Base-by-base conservation (phyloP, 345 rosid species). In the Brassica cretica region DNA sequence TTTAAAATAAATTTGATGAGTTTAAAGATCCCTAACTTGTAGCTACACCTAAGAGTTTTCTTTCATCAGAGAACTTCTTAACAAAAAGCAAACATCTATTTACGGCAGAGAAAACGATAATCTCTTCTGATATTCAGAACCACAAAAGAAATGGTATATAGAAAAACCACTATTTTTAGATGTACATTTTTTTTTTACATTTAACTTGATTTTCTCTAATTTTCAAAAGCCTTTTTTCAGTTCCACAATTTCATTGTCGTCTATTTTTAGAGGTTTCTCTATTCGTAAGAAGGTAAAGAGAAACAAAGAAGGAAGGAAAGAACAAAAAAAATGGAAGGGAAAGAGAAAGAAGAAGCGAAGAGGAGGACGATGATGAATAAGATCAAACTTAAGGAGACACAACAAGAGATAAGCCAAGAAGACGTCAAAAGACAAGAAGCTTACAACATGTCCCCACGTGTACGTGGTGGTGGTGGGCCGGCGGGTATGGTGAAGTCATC, bases 381-480 rank as follows among this genome's bases (percentile, higher is more conserved):
- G 64, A 75, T 65, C 33, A 80, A 71, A 66, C 64, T 66, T 1
- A 80, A 75, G 76, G 73, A 46, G 65, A 46, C 75, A 65, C 66
- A 65, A 1, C 41, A 66, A 46, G 83, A 75, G 10, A 60, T 71
- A 8, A 71, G 51, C 73, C 83, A 76, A 15, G 83, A 75, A 9
- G 83, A 76, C 8, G 56, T 71, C 2, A 76, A 76, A 76, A 76
- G 83, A 71, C 83, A 80, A 66, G 80, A 71, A 49, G 73, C 80
- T 58, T 80, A 76, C 65, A 80, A 80, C 73, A 80, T 80, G 83
- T 80, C 80, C 37, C 83, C 83, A 56, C 76, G 80, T 11, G 8
- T 29, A 30, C 59, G 69, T 58, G 66, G 75, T 64, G 25, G 61
- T 66, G 76, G 68, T 53, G 60, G 56, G 29, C 58, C 78, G 15